These are phyloP conservation scores for Xylariaceae sp. DNA, from an alignment of 2,329 filamentous ascomycete genomes.

Conservation along the genomic window DNA sequence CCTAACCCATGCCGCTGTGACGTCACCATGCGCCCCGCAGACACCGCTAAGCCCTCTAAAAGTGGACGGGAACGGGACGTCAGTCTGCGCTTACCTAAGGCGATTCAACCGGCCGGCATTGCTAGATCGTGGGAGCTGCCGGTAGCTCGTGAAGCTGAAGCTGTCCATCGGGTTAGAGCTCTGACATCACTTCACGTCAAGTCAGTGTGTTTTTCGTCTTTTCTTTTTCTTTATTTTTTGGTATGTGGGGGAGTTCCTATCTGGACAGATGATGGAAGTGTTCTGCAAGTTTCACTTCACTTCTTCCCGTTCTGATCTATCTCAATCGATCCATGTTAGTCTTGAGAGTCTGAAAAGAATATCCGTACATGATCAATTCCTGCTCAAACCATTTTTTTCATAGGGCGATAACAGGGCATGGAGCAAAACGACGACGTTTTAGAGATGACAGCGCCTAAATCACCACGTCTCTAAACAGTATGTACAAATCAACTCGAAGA, in stretches of 20 bases:
- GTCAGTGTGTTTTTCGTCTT: too few species aligned
- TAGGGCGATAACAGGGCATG: not conserved
- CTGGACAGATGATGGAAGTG: too few species aligned
- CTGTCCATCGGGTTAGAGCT: too few species aligned
- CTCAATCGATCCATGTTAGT: too few species aligned
- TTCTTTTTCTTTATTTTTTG: too few species aligned
- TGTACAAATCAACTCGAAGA: slow-evolving; percentile 18
- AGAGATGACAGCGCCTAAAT: not conserved
- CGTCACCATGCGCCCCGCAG: not conserved
- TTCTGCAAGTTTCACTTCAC: too few species aligned
- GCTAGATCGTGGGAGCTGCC: not conserved
- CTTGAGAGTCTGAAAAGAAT: too few species aligned
- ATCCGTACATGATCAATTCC: too few species aligned
- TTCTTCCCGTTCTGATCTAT: too few species aligned
- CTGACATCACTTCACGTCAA: too few species aligned
- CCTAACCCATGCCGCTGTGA: not conserved
- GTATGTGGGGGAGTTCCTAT: too few species aligned
- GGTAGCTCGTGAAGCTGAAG: too few species aligned
- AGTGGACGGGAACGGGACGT: not conserved
- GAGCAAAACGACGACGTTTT: not conserved
- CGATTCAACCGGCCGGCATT: not conserved
- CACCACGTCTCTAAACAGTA: slow-evolving; percentile 13
- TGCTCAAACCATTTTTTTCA: not conserved
- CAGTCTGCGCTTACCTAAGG: not conserved
- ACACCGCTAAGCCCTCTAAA: not conserved